Evolutionary conservation across 306 rosid species (phyloP), one percentile per base, ranked within the genome.

Genomic region (Clitoria ternatea): DNA sequence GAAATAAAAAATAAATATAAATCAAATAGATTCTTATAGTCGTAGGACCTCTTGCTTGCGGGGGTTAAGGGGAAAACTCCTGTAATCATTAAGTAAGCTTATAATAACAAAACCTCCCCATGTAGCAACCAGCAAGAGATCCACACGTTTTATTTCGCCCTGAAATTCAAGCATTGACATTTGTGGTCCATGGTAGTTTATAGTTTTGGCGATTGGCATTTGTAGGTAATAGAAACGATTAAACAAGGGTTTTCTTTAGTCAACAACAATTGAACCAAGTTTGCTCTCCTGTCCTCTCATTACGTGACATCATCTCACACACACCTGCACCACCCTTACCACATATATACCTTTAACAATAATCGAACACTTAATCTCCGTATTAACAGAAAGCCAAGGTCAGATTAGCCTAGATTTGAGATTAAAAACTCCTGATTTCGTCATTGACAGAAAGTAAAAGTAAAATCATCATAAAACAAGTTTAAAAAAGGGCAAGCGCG

Each of bases 331-430:
- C 35, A 29, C 33, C 45, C 43, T 33, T 36, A 20, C 18, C 35
- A 15, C 12, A 78, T 14, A 18, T 19, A 18, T 11, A 32, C 59
- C 6, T 14, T 14, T 29, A 17, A 66, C 9, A 60, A 2, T 5
- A 37, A 44, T 48, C 61, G 40, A 60, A 69, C 61, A 43, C 36
- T 61, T 49, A 1, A 39, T 29, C 14, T 39, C 33, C 40, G 4
- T 20, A 61, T 42, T 15, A 49, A 72, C 22, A 23, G 40, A 74
- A 57, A 70, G 52, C 63, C 47, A 64, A 20, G 30, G 44, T 81
- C 53, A 66, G 72, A 78, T 79, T 77, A 63, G 70, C 86, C 80
- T 76, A 53, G 37, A 66, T 79, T 83, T 68, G 79, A 78, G 33
- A 50, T 43, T 48, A n/a, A 26, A 83, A 53, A 54, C 49, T 48